A percentile compares a stretch with the other conserved stretches of the same genome.
Conservation (phyloP, 176 grass and related monocot species). For the Echinochloa phyllopogon region DNA sequence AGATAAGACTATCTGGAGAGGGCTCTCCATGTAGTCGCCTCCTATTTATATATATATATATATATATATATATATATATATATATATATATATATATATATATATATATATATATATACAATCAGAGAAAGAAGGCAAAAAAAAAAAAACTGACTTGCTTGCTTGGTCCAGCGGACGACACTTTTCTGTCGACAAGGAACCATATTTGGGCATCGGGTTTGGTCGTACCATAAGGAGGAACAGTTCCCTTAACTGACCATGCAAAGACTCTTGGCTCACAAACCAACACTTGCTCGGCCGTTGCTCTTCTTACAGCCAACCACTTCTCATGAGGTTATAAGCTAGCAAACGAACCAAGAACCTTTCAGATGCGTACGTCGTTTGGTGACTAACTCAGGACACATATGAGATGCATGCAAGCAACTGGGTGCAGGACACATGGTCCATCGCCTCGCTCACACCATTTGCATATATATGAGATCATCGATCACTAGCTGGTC, state of each 20-base stretch:
- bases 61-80: no score
- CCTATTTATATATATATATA: no score
- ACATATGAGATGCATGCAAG: background rate
- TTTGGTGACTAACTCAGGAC: background rate
- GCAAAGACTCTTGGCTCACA: conserved; percentile 7
- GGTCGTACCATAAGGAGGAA: background rate
- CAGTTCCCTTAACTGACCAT: background rate
- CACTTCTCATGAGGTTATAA: background rate
- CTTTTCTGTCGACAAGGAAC: background rate
- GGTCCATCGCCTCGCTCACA: background rate
- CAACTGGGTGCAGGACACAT: background rate
- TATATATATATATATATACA: background rate
- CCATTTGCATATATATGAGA: background rate
- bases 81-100: no score
- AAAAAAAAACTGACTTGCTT: background rate
- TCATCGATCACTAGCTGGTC: background rate
- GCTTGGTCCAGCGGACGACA: background rate
- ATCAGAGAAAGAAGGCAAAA: background rate
- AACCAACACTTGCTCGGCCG: background rate
- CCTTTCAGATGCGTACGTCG: background rate
- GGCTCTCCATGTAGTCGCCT: no score
- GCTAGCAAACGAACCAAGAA: background rate
- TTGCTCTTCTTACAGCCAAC: background rate
- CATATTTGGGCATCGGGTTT: background rate
- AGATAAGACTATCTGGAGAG: no score